Conservation (phyloP, 2,329 filamentous ascomycete genomes). For the Sclerotiophoma versabilis region DNA sequence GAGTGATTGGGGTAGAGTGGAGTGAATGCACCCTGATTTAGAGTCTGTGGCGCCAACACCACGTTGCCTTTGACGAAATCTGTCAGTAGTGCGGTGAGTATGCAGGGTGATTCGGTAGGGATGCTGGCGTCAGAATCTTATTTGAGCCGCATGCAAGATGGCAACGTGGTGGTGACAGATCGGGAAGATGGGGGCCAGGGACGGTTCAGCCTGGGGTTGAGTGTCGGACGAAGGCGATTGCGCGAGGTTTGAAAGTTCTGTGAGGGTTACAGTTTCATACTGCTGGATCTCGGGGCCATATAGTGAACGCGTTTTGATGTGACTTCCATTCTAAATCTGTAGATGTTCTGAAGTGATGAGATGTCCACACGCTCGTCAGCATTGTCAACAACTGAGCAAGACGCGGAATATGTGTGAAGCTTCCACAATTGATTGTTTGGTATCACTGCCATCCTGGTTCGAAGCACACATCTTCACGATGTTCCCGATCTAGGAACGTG, state of each 20-base stretch:
- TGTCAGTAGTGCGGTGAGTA: conserved; percentile 20
- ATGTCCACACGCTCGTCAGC: conserved; percentile 39
- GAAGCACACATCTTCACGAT: conserved; percentile 10
- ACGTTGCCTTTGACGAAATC: conserved; percentile 21
- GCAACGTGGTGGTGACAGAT: conserved; percentile 18
- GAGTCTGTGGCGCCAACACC: conserved; percentile 34
- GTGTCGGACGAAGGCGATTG: neutral
- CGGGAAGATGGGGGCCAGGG: conserved; percentile 8
- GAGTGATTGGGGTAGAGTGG: conserved; percentile 24
- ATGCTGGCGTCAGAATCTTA: conserved; percentile 50
- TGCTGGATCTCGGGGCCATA: conserved; percentile 10
- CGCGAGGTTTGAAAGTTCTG: neutral
- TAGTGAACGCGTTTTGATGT: conserved; percentile 5
- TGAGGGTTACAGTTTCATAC: neutral
- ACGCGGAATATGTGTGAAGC: conserved; percentile 18
- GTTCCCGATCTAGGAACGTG: neutral
- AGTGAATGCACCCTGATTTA: conserved; percentile 37
- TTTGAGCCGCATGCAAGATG: conserved; percentile 44
- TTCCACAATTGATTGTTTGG: conserved; percentile 23
- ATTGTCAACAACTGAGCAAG: conserved; percentile 33
- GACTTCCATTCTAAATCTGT: conserved; percentile 10
- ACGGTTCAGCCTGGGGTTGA: neutral
- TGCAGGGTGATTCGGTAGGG: conserved; percentile 32
- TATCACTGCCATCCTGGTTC: conserved; percentile 16
- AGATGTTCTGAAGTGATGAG: conserved; percentile 10